Base-by-base conservation (phyloP, 2,329 filamentous ascomycete species). In the Colletotrichum plurivorum region DNA sequence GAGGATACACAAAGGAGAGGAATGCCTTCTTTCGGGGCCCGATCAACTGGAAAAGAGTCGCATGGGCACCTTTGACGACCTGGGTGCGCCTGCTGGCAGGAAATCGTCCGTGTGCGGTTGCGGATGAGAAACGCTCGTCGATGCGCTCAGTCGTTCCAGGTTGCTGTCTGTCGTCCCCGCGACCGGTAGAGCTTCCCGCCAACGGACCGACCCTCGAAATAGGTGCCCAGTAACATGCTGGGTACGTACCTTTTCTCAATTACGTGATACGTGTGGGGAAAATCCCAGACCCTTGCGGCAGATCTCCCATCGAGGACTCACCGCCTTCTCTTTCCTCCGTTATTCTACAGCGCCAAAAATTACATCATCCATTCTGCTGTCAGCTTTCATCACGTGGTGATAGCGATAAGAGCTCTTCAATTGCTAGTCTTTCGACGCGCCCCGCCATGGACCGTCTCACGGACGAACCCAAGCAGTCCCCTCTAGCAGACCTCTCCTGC, bases 331-430 rank as follows among this genome's bases (percentile, higher is more conserved):
- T 18, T 46, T 63, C 52, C 36, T 58, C 20, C 18, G 39, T 43
- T 12, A 0, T 18, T 7, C 46, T 18, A 9, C 15, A 43, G n/a
- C 31, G 3, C 6, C 16, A 43, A 2, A 5, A 43, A 15, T 43
- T 60, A 60, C 57, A 43, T 60, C 57, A 60, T 60, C 46, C 4
- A 22, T 31, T 0, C 27, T 9, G 2, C 27, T 0, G 31, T 3
- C 8, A 10, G 2, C 4, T 39, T 2, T 5, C 16, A 20, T 60
- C 69, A 73, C 72, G 67, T 73, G 71, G 52, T 22, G 71, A 73
- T 74, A 74, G 54, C 61, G 70, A 71, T 71, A 72, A 72, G 71
- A 67, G 67, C 67, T 70, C 63, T 59, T 65, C 27, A 8, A 31
- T 2, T 9, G 7, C 5, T 9, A 56, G 54, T 49, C 49, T 68